Percentiles rank a stretch among this genome's conserved stretches.
phyloP scores from a whole-genome alignment of 306 rosid genomes.

The Urtica urens region DNA sequence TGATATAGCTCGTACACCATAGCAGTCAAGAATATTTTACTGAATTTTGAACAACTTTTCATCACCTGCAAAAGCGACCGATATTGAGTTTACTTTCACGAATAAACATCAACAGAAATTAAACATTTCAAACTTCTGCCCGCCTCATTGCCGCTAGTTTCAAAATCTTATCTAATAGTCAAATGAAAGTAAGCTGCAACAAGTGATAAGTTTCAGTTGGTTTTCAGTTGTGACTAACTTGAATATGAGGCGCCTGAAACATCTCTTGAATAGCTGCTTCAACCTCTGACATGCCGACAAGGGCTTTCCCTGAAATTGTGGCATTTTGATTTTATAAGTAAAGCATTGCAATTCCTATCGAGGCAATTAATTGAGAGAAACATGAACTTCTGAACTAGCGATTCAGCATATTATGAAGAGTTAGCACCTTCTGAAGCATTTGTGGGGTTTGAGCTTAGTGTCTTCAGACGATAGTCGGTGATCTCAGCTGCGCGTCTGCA shows the following conservation, averaged over 20 bases:
- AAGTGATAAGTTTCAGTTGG: constrained; percentile 1
- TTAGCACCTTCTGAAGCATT: constrained; percentile 37
- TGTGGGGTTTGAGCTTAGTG: constrained; percentile 27
- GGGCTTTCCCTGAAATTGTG: constrained; percentile 37
- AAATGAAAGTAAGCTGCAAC: constrained; percentile 6
- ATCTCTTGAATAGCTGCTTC: constrained; percentile 93
- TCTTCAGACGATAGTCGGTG: constrained; percentile 57
- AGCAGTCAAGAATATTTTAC: constrained; percentile 83
- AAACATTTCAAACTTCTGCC: no score
- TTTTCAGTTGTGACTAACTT: constrained; percentile 36
- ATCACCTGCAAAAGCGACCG: constrained; percentile 62
- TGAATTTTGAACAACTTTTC: constrained; percentile 53
- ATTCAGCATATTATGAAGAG: background rate
- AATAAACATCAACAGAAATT: background rate
- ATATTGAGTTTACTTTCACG: no score
- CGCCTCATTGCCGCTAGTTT: no score
- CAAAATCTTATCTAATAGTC: no score
- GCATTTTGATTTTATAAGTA: constrained; percentile 13
- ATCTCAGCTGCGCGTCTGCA: constrained; percentile 95
- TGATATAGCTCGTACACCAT: constrained; percentile 82
- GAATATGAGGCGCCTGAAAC: constrained; percentile 99
- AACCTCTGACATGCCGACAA: constrained; percentile 63
- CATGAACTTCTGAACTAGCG: constrained; percentile 1
- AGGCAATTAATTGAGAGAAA: constrained; percentile 8
- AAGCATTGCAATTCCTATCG: constrained; percentile 1